phyloP scores from a whole-genome alignment of 2,329 filamentous ascomycete species.

The Trichophyton equinum region DNA sequence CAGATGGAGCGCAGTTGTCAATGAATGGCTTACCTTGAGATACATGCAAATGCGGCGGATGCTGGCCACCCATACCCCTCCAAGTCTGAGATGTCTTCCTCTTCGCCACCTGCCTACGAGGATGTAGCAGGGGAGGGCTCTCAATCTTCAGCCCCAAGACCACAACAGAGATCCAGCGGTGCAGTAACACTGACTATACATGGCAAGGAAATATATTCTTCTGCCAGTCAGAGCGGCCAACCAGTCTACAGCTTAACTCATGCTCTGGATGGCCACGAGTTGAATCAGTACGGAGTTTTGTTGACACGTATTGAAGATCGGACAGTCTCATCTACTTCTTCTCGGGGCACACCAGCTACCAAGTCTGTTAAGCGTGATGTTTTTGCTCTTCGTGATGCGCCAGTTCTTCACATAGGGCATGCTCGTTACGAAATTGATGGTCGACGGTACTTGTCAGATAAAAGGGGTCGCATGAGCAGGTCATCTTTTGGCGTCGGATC shows the following conservation, averaged over 20 bases:
- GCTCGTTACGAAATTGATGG: constrained; percentile 14
- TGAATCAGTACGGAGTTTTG: constrained; percentile 9
- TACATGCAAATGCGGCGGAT: neutral
- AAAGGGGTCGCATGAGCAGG: constrained; percentile 11
- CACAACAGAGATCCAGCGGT: neutral
- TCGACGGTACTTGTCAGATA: constrained; percentile 8
- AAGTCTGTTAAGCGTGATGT: constrained; percentile 9
- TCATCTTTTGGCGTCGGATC: constrained; percentile 7
- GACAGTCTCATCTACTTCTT: neutral
- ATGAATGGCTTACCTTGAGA: too few relatives aligned
- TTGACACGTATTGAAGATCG: constrained; percentile 11
- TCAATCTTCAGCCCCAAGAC: neutral
- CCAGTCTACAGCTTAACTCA: constrained; percentile 14
- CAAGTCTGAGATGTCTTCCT: neutral
- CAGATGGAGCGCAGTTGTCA: too few relatives aligned
- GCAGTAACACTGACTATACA: constrained; percentile 11
- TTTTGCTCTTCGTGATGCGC: constrained; percentile 10
- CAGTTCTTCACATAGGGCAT: constrained; percentile 2
- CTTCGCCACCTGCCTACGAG: constrained; percentile 10
- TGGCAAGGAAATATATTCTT: constrained; percentile 11
- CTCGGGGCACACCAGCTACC: neutral
- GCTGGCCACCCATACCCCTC: neutral
- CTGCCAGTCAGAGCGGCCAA: constrained; percentile 1
- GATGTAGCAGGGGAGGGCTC: neutral
- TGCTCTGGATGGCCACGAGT: constrained; percentile 14